Conservation (phyloP, 1,284 basidiomycete species). For the Puccinia polysora region DNA sequence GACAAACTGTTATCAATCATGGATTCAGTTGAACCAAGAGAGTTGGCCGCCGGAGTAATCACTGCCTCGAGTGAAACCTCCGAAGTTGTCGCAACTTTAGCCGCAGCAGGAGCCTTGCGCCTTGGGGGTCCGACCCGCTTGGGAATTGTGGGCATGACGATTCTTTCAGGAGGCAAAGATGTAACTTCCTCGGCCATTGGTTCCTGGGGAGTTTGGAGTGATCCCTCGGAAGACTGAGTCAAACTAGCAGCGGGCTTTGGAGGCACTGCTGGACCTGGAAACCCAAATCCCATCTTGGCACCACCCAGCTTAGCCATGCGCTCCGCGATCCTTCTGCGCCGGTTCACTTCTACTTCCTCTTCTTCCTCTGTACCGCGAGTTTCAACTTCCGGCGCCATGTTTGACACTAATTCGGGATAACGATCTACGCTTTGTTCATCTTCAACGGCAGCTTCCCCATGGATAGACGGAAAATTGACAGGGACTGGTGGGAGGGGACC, state of each 20-base stretch:
- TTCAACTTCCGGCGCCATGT: slow-evolving; percentile 21
- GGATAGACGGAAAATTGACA: background rate
- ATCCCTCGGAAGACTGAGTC: slow-evolving; percentile 9
- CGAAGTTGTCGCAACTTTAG: slow-evolving; percentile 5
- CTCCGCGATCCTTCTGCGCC: slow-evolving; percentile 38
- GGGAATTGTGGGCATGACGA: slow-evolving; percentile 33
- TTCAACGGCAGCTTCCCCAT: background rate
- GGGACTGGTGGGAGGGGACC: background rate
- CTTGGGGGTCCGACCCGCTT: slow-evolving; percentile 36
- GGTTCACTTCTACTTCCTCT: slow-evolving; percentile 26
- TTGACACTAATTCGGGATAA: background rate
- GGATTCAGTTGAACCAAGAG: slow-evolving; percentile 2
- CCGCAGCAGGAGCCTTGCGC: slow-evolving; percentile 29
- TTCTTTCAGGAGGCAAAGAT: slow-evolving; percentile 36
- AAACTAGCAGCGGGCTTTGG: slow-evolving; percentile 15
- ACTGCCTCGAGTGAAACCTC: background rate
- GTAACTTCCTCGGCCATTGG: background rate
- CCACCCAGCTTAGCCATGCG: slow-evolving; percentile 43
- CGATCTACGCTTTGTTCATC: slow-evolving; percentile 12
- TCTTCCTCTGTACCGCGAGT: background rate
- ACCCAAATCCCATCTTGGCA: slow-evolving; percentile 42
- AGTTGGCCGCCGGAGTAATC: background rate
- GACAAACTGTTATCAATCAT: background rate
- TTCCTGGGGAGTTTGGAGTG: slow-evolving; percentile 1
- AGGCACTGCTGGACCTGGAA: slow-evolving; percentile 25